A percentile compares a stretch with the other conserved stretches of the same genome.
Evolutionary conservation across 2,329 filamentous ascomycete genomes (phyloP).

Genomic region (Venturia asperata): DNA sequence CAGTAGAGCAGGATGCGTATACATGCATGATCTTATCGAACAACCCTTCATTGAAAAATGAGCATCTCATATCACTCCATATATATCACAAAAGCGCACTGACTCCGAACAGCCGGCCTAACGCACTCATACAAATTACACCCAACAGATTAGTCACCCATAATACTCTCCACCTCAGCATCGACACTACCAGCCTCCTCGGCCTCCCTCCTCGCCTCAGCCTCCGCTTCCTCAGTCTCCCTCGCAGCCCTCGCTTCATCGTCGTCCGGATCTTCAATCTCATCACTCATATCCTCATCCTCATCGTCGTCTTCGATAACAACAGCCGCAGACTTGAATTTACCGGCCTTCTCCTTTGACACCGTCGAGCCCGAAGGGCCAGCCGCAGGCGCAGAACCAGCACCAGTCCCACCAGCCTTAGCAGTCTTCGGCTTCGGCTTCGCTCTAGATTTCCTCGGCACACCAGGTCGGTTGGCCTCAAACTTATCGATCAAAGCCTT

Average conservation of each 20-base stretch:
- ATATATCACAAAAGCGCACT: too few species aligned
- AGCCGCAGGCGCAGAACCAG: not conserved
- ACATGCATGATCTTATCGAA: not conserved
- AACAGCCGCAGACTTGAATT: conserved; percentile 9
- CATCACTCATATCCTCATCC: conserved; percentile 26
- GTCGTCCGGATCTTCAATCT: conserved; percentile 28
- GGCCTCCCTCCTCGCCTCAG: conserved; percentile 27
- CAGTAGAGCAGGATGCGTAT: not conserved
- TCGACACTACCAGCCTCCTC: conserved; percentile 31
- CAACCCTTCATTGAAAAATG: too few species aligned
- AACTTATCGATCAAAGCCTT: conserved; percentile 76
- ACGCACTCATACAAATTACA: not conserved
- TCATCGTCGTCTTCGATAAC: conserved; percentile 30
- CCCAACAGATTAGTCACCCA: conserved; percentile 31
- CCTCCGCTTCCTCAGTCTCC: conserved; percentile 31
- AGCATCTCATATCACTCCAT: too few species aligned
- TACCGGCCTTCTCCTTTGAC: conserved; percentile 32
- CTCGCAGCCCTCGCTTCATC: conserved; percentile 29
- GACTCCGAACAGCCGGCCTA: too few species aligned
- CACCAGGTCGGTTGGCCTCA: conserved; percentile 53
- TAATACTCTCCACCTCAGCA: conserved; percentile 39
- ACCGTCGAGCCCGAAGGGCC: conserved; percentile 19
- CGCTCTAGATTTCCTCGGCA: conserved; percentile 40
- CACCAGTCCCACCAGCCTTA: not conserved
- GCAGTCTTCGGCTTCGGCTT: conserved; percentile 25